Evolutionary conservation across 2,329 filamentous ascomycete species (phyloP), one percentile per base, ranked within the genome.

Genomic region (Coniochaeta sp.): DNA sequence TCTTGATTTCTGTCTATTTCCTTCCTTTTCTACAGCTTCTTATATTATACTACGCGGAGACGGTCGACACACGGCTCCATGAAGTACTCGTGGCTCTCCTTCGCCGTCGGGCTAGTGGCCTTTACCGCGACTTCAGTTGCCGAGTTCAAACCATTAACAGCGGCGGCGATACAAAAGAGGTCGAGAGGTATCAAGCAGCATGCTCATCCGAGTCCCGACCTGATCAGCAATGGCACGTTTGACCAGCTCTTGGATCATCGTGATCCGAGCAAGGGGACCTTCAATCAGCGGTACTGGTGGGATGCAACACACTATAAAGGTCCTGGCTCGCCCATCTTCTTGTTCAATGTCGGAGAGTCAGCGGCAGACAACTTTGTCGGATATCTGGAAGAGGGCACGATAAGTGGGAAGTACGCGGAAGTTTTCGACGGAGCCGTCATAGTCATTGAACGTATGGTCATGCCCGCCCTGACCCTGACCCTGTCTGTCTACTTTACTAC

Each of bases 341-440:
- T 67, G 14, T 65, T 65, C 47, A 66, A 61, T 42, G 59, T 62
- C 4, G 65, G 65, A 50, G 65, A 67, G 55, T 47, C 10, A 4
- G 28, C 56, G 19, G 65, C 65, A 34, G 60, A 59, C 16, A 32
- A 54, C 19, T 40, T 54, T 17, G 32, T 63, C 4, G 65, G 65
- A 8, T 67, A 66, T n/a, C 54, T 55, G n/a, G 54, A 55, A 28
- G 54, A 55, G 30, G 38, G 28, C 19, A 65, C 64, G 10, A 50
- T 66, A 10, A 61, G 64, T 5, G 65, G 65, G 9, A 60, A 60
- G 36, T 65, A 64, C 34, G 65, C 64, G 32, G 61, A 66, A 19
- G 34, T 26, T 52, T 65, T 52, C 52, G 64, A 61, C 22, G 66
- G 65, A 1, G 64, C 64, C 10, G 64, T 60, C 17, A 63, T 66